Percentiles rank a stretch among this genome's conserved stretches.
Evolutionary conservation across 1,284 basidiomycete genomes (phyloP).

Genomic region (Ustilago hordei): DNA sequence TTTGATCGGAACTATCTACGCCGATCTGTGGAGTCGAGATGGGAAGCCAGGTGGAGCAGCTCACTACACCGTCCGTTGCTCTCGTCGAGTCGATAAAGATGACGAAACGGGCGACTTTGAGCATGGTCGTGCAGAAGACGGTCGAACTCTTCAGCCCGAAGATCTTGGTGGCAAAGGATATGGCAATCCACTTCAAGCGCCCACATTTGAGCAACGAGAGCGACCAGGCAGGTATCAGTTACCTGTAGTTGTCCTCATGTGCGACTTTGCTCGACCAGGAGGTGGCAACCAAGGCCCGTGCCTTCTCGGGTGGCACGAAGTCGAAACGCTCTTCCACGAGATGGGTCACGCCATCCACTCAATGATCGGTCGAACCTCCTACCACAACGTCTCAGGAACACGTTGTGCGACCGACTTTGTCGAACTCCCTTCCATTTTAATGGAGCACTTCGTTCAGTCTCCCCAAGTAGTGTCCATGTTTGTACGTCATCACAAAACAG

Average conservation of each 20-base stretch:
- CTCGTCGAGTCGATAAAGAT: conserved; percentile 89
- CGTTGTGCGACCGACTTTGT: conserved; percentile 99
- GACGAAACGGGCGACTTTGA: conserved; percentile 78
- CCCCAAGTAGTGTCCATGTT: conserved; percentile 85
- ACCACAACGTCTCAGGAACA: conserved; percentile 97
- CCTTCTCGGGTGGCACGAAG: conserved; percentile 90
- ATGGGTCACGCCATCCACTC: conserved; percentile 99
- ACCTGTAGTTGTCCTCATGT: conserved; percentile 90
- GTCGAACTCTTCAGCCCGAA: conserved; percentile 17
- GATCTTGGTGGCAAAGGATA: conserved; percentile 37
- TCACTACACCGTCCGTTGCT: conserved; percentile 97
- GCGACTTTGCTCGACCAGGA: conserved; percentile 83
- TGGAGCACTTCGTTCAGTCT: conserved; percentile 94
- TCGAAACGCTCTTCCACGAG: conserved; percentile 95
- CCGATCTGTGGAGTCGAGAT: conserved; percentile 85
- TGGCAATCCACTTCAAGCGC: conserved; percentile 56
- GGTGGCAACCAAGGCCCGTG: conserved; percentile 77
- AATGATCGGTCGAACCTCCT: conserved; percentile 98
- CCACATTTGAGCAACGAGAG: conserved; percentile 72
- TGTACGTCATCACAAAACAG: conserved; percentile 74
- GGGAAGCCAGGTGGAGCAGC: conserved; percentile 93
- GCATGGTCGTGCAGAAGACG: conserved; percentile 71
- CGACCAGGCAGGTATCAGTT: conserved; percentile 76
- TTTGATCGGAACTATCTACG: conserved; percentile 91
- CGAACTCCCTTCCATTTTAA: conserved; percentile 95